phyloP scores from a whole-genome alignment of 352 stramenopile species.

The Phytophthora quininea region DNA sequence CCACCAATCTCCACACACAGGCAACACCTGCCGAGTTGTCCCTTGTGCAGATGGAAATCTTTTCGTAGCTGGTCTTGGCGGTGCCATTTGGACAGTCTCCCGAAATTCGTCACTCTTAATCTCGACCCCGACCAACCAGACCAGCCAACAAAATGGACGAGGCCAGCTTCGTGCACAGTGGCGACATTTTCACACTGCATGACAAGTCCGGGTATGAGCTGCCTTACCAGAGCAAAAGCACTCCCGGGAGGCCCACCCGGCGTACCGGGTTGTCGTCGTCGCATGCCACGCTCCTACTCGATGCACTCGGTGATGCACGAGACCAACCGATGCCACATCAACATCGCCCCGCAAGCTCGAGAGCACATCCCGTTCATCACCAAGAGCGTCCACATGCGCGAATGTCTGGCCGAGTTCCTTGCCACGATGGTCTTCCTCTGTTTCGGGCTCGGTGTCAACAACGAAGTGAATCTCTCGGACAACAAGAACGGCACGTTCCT shows the following conservation, averaged over 20 bases:
- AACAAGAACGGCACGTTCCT: slow-evolving; percentile 58
- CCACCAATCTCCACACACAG: slow-evolving; percentile 13
- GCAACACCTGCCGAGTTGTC: slow-evolving; percentile 25
- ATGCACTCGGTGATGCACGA: slow-evolving; percentile 26
- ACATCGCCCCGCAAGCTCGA: slow-evolving; percentile 9
- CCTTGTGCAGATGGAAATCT: slow-evolving; percentile 10
- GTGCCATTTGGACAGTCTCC: not conserved
- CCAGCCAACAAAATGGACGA: slow-evolving; percentile 21
- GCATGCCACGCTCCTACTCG: slow-evolving; percentile 20
- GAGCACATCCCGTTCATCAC: slow-evolving; percentile 36
- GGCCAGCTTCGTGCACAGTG: slow-evolving; percentile 26
- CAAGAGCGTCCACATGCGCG: slow-evolving; percentile 44
- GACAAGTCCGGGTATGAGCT: slow-evolving; percentile 36
- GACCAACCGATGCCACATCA: slow-evolving; percentile 31
- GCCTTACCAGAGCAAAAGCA: slow-evolving; percentile 11
- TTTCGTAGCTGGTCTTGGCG: not conserved
- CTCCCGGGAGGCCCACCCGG: slow-evolving; percentile 5
- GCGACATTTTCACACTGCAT: slow-evolving; percentile 35
- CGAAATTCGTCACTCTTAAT: slow-evolving; percentile 14
- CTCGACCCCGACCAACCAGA: slow-evolving; percentile 3
- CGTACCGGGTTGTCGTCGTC: slow-evolving; percentile 6
- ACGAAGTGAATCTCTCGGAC: slow-evolving; percentile 53
- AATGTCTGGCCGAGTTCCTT: slow-evolving; percentile 59
- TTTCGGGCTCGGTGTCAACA: slow-evolving; percentile 59
- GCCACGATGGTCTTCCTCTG: slow-evolving; percentile 55